Percentiles rank a stretch among this genome's conserved stretches.
These are phyloP conservation scores for Pelargonium myrrhifolium DNA, from an alignment of 441 rosid species.

Conservation along the genomic window DNA sequence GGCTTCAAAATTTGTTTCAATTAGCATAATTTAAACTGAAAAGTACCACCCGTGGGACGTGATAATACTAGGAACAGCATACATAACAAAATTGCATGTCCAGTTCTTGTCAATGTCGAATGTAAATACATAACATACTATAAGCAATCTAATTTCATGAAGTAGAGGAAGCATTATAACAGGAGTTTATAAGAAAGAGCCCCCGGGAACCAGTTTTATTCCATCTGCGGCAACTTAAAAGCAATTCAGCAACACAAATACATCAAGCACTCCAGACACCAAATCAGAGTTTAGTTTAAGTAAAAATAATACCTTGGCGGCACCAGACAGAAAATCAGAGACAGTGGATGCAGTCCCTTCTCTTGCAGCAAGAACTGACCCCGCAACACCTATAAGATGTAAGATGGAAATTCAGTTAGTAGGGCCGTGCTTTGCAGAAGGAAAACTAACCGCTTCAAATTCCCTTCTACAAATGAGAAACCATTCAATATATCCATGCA, in stretches of 20 bases:
- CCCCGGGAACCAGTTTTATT: too few species aligned
- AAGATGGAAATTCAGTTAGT: neutral
- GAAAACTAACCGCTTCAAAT: neutral
- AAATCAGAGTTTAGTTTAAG: neutral
- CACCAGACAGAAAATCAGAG: constrained; percentile 57
- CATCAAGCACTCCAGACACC: neutral
- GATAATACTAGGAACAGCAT: neutral
- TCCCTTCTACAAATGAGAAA: too few species aligned
- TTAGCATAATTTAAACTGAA: too few species aligned
- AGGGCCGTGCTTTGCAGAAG: neutral
- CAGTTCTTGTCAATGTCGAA: neutral
- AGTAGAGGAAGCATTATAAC: neutral
- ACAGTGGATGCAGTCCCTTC: constrained; percentile 51
- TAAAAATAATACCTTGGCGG: constrained; percentile 49
- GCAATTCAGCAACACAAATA: neutral
- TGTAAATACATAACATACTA: too few species aligned
- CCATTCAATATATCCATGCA: neutral
- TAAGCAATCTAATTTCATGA: neutral
- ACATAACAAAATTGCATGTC: neutral
- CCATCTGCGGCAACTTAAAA: too few species aligned
- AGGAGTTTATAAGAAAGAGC: too few species aligned
- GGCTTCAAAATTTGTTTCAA: too few species aligned
- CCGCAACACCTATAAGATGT: constrained; percentile 54
- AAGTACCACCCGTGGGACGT: neutral
- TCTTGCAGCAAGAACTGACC: constrained; percentile 67